Evolutionary conservation across 164 flowering plant species (phyloP).

Genomic region (Aristolochia fimbriata): DNA sequence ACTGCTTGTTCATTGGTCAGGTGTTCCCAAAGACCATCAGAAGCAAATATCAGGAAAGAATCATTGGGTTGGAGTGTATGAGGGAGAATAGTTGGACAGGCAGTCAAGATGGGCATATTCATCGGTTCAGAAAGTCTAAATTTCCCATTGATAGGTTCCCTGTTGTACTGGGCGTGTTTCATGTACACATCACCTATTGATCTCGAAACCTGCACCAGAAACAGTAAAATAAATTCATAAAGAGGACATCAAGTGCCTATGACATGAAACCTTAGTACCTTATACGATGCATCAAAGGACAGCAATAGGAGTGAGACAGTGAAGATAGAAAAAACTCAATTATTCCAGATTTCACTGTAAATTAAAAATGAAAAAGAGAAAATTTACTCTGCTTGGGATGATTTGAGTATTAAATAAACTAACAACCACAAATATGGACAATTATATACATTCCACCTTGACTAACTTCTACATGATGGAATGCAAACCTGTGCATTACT

Average conservation of each 20-base stretch:
- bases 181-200: constrained; percentile 77
- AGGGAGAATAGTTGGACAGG: constrained; percentile 50
- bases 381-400: too few species aligned
- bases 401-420: too few species aligned
- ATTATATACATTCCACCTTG: too few species aligned
- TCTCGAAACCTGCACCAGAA: constrained; percentile 66
- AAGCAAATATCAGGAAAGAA: constrained; percentile 78
- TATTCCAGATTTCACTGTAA: too few species aligned
- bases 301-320: background rate
- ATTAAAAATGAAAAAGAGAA: too few species aligned
- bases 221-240: constrained; percentile 2
- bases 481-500: too few species aligned
- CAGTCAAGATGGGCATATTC: constrained; percentile 54
- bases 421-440: too few species aligned
- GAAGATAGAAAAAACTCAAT: too few species aligned
- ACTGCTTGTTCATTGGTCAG: constrained; percentile 75
- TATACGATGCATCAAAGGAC: too few species aligned
- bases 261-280: background rate
- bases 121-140: constrained; percentile 69
- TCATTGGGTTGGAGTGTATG: constrained; percentile 58
- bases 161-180: constrained; percentile 58
- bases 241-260: background rate
- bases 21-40: constrained; percentile 95
- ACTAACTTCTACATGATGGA: too few species aligned
- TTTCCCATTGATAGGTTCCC: constrained; percentile 44